These are phyloP conservation scores for Brettanomyces anomalus DNA, from an alignment of 805 yeast genomes.

Conservation along the genomic window DNA sequence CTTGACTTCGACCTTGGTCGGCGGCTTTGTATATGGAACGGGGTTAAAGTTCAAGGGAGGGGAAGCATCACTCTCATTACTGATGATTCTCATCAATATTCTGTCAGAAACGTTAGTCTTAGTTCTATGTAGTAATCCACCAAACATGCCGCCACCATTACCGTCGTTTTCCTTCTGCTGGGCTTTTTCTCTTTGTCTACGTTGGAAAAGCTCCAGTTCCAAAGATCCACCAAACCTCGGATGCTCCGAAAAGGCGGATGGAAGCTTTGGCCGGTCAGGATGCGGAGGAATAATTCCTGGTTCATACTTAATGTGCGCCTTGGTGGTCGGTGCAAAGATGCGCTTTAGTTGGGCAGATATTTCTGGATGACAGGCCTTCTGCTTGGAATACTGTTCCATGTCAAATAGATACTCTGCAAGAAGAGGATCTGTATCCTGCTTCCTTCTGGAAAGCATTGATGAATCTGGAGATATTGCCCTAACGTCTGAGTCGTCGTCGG, in stretches of 20 bases:
- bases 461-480: background rate
- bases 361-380: constrained; percentile 1
- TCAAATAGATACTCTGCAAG: constrained; percentile 36
- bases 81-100: constrained; percentile 9
- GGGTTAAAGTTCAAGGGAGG: constrained; percentile 14
- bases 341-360: constrained; percentile 5
- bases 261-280: constrained; percentile 36
- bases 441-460: constrained; percentile 13
- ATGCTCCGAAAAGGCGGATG: constrained; percentile 34
- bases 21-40: constrained; percentile 20
- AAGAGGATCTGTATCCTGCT: constrained; percentile 33
- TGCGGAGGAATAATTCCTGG: constrained; percentile 41
- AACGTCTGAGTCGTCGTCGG: too few relatives aligned
- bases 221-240: constrained; percentile 21
- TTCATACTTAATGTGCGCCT: constrained; percentile 25
- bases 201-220: constrained; percentile 14
- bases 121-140: constrained; percentile 22
- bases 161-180: constrained; percentile 11
- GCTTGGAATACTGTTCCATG: constrained; percentile 9
- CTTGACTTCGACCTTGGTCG: constrained; percentile 16
- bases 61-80: constrained; percentile 15
- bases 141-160: constrained; percentile 16
- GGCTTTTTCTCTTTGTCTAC: constrained; percentile 11
- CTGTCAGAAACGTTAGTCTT: constrained; percentile 14
- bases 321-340: constrained; percentile 17